Conservation (phyloP, 2,329 filamentous ascomycete species). For the Colletotrichum magnum region DNA sequence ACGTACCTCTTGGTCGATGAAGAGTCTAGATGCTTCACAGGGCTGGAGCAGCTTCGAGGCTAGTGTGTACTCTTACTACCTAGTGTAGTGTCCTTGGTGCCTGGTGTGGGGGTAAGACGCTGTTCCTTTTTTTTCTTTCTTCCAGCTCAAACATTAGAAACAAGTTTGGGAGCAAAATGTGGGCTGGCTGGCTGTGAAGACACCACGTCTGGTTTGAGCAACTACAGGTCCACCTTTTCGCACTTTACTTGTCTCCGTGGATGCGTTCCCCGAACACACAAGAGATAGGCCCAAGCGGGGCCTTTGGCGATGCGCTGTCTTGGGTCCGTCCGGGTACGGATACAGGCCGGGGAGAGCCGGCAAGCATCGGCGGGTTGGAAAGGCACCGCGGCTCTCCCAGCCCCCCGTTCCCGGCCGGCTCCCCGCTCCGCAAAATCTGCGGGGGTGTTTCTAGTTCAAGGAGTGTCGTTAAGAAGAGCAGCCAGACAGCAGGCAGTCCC, state of each 20-base stretch:
- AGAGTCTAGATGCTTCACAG: conserved; percentile 39
- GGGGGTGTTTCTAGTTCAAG: conserved; percentile 7
- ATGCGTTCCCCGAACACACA: too few relatives aligned
- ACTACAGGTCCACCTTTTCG: not conserved
- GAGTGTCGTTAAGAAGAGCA: not conserved
- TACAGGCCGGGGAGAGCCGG: conserved; percentile 36
- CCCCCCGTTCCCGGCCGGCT: conserved; percentile 7
- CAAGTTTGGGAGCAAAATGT: conserved; percentile 14
- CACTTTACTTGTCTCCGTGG: not conserved
- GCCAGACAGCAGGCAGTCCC: not conserved
- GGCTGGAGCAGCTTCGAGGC: conserved; percentile 15
- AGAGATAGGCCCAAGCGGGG: not conserved
- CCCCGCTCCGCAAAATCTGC: conserved; percentile 5
- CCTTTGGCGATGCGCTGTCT: conserved; percentile 32
- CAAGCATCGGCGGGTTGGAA: conserved; percentile 23
- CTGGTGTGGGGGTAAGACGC: too few relatives aligned
- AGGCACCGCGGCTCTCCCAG: conserved; percentile 18
- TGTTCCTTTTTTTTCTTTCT: too few relatives aligned
- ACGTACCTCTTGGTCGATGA: conserved; percentile 27
- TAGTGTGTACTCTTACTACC: not conserved
- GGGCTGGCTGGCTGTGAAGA: not conserved
- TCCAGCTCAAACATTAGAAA: conserved; percentile 13
- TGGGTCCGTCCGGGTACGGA: conserved; percentile 23
- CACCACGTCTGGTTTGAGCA: conserved; percentile 2
- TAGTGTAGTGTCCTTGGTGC: too few relatives aligned